A percentile compares a stretch with the other conserved stretches of the same genome.
These are phyloP conservation scores for Solanum megistacrolobum DNA, from an alignment of 257 asterid genomes.

Conservation along the genomic window DNA sequence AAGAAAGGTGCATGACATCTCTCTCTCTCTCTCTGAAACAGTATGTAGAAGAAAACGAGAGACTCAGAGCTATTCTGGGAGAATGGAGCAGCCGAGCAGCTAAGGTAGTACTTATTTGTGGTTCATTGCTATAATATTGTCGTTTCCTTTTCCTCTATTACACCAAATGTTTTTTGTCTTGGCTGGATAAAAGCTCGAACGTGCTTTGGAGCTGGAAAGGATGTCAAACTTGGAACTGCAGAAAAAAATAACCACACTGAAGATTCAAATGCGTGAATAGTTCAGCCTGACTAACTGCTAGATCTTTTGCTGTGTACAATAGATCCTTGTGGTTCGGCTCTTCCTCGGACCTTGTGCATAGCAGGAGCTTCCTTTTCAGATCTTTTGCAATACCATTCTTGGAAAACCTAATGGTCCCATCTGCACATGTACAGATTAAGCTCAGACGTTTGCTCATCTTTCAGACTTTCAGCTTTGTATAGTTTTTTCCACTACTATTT, in stretches of 20 bases:
- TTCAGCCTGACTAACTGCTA: neutral
- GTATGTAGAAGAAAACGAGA: conserved; percentile 94
- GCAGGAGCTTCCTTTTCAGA: neutral
- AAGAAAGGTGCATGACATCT: neutral
- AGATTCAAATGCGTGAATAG: conserved; percentile 19
- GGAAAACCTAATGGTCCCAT: neutral
- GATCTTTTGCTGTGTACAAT: neutral
- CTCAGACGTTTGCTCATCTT: neutral
- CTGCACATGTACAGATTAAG: neutral
- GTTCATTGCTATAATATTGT: neutral
- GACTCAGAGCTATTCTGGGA: conserved; percentile 89
- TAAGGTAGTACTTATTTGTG: conserved; percentile 42
- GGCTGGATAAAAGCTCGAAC: conserved; percentile 63
- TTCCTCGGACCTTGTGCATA: neutral
- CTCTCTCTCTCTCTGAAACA: conserved; percentile 23
- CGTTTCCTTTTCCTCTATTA: neutral
- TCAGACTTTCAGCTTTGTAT: neutral
- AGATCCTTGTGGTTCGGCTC: neutral
- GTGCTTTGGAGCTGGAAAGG: conserved; percentile 79
- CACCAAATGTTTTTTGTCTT: conserved; percentile 11
- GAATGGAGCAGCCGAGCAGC: conserved; percentile 99
- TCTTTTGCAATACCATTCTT: neutral
- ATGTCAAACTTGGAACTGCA: conserved; percentile 70
- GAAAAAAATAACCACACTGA: conserved; percentile 47
- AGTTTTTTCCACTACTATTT: neutral